Evolutionary conservation across 2,329 filamentous ascomycete genomes (phyloP), one percentile per base, ranked within the genome.

Genomic region (Neonectria sp.): DNA sequence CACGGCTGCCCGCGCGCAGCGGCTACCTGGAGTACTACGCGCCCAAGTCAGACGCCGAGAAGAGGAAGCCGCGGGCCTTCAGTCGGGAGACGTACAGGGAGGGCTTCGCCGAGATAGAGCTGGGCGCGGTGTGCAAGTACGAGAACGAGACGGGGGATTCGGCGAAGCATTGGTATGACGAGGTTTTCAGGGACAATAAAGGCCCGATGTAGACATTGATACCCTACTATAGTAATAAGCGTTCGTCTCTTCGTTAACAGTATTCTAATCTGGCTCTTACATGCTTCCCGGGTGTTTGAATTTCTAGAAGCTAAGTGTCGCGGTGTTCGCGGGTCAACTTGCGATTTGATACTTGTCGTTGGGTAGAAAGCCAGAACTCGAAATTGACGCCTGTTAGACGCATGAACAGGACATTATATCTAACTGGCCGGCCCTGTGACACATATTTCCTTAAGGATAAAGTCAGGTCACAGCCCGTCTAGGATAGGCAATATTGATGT

Each of bases 131-230:
- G 24, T 66, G 58, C 24, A 45, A 7, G 12, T 33, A 29, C 21
- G 31, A 43, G 9, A 43, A 62, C 9, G 35, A 45, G 33, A 33
- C 33, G 6, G 29, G 21, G 17, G 49, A 52, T 2, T 52, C 49
- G 29, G 17, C 8, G 49, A 2, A 35, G 15, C n/a, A 40, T 11
- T 66, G 63, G 63, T 61, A 53, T 25, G 53, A 66, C 29, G 58
- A 66, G 45, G 58, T 62, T 6, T 66, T 66, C 40, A 33, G 63
- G 53, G 63, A 66, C 35, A 46, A 37, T 12, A 43, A 53, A 15
- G 61, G 61, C 15, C 61, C 61, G 3, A 37, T 63, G 4, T 63
- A 52, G 49, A 52, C 31, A 3, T 48, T 27, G 24, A 61, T 53
- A 29, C 46, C 46, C 46, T 40, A 40, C 37, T 5, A 40, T n/a